Evolutionary conservation across 2,329 filamentous ascomycete genomes (phyloP).

Genomic region (Cladobotryum protrusum): DNA sequence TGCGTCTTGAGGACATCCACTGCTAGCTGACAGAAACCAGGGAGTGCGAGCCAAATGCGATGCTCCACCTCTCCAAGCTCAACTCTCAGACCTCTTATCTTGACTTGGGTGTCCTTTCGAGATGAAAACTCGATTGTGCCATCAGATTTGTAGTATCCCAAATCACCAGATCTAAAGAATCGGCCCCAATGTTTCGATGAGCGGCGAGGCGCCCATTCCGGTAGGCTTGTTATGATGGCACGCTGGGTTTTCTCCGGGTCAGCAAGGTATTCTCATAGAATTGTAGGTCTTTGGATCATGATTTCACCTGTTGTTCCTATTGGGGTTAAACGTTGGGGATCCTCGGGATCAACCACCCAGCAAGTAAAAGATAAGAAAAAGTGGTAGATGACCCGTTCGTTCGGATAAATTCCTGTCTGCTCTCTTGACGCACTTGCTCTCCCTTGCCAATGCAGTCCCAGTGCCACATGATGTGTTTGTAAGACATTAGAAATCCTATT

Average conservation of each 20-base stretch:
- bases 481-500: no score
- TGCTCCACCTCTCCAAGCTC: conserved; percentile 8
- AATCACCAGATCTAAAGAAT: conserved; percentile 5
- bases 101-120: conserved; percentile 7
- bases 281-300: conserved; percentile 1
- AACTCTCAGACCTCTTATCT: conserved; percentile 4
- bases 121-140: conserved; percentile 1
- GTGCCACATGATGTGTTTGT: no score
- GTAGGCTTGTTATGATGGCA: background rate
- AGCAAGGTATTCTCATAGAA: background rate
- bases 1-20: background rate
- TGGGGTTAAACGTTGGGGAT: background rate
- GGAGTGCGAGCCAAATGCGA: background rate
- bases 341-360: conserved; percentile 6
- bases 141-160: conserved; percentile 3
- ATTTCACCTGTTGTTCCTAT: conserved; percentile 4
- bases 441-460: no score
- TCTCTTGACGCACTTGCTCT: no score
- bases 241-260: background rate
- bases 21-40: background rate
- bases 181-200: background rate
- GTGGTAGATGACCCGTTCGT: no score
- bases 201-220: background rate
- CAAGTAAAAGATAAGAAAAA: no score
- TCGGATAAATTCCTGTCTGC: no score